Conservation (phyloP, 805 yeast genomes). For the Candida taoyuanica region DNA sequence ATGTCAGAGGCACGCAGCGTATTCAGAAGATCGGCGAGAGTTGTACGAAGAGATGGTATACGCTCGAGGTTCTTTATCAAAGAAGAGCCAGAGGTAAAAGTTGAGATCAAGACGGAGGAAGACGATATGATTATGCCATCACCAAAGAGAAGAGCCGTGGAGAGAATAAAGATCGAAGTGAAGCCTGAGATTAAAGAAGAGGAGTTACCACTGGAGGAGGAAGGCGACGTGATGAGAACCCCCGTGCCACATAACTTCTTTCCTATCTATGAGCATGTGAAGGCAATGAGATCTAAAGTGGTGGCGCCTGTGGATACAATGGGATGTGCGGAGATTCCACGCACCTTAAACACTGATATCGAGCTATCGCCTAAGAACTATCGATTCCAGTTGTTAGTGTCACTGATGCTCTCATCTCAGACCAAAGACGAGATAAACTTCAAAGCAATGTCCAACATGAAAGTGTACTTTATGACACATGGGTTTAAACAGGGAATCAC, state of each 20-base stretch:
- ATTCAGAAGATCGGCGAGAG: too few species aligned
- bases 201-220: not conserved
- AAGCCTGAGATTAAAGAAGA: conserved; percentile 5
- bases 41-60: too few species aligned
- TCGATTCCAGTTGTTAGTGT: conserved; percentile 71
- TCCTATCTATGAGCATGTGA: conserved; percentile 54
- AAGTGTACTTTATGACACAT: conserved; percentile 37
- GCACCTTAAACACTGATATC: conserved; percentile 30
- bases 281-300: conserved; percentile 59
- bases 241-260: conserved; percentile 44
- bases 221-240: not conserved
- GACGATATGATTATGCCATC: conserved; percentile 4
- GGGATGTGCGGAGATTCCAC: conserved; percentile 70
- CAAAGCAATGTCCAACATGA: conserved; percentile 61
- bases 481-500: conserved; percentile 52
- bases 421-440: conserved; percentile 87
- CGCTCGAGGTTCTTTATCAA: too few species aligned
- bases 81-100: too few species aligned
- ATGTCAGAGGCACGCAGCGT: too few species aligned
- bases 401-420: conserved; percentile 86
- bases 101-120: conserved; percentile 6
- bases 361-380: conserved; percentile 33
- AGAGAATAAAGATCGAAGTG: conserved; percentile 1
- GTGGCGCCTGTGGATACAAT: conserved; percentile 84
- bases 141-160: conserved; percentile 7